A percentile compares a stretch with the other conserved stretches of the same genome.
Evolutionary conservation across 257 asterid species (phyloP).

Genomic region (Fraxinus americana): DNA sequence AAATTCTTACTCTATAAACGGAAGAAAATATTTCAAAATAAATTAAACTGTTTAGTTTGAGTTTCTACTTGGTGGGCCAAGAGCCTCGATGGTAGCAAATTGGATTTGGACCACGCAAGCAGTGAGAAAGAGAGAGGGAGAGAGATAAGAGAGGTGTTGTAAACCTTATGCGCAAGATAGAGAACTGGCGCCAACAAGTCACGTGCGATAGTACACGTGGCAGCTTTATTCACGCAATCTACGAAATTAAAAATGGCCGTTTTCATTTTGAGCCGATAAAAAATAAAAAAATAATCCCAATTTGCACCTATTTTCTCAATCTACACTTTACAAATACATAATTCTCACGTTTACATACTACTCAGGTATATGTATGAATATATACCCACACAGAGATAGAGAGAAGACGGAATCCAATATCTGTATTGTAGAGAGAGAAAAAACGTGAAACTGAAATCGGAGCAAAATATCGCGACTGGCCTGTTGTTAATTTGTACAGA

Average conservation of each 20-base stretch:
- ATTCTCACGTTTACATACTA: neutral
- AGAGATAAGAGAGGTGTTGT: neutral
- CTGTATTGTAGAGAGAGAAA: neutral
- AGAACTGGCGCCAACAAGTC: neutral
- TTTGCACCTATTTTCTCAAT: neutral
- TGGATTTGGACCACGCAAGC: neutral
- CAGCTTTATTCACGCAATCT: neutral
- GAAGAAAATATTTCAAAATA: too few relatives aligned
- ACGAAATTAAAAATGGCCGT: too few relatives aligned
- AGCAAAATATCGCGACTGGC: neutral
- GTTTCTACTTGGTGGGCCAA: neutral
- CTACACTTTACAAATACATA: neutral
- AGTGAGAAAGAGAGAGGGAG: neutral
- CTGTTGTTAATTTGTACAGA: neutral
- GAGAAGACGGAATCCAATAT: neutral
- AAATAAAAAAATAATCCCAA: too few relatives aligned
- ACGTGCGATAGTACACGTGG: neutral
- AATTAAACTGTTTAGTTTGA: too few relatives aligned
- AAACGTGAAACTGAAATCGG: constrained; percentile 2
- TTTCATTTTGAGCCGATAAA: too few relatives aligned
- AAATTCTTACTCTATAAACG: too few relatives aligned
- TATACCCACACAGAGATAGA: neutral
- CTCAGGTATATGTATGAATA: neutral
- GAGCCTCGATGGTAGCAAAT: neutral
- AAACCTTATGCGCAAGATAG: neutral